Conservation (phyloP, 2,329 filamentous ascomycete species). For the Stemphylium lycopersici region DNA sequence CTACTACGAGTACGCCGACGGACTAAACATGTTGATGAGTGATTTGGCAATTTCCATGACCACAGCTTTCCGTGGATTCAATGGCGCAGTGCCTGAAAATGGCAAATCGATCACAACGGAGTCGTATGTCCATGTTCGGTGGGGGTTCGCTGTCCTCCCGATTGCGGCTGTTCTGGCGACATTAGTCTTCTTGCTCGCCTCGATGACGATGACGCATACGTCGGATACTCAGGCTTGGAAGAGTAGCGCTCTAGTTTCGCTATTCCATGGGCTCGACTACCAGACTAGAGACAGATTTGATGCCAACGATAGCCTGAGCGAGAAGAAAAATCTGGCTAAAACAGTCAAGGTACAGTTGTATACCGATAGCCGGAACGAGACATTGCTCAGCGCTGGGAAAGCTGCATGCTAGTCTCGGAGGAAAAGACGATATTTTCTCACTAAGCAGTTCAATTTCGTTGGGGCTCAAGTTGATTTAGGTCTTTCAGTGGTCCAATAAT, state of each 20-base stretch:
- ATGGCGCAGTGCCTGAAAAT: conserved; percentile 10
- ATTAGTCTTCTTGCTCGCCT: conserved; percentile 13
- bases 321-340: conserved; percentile 16
- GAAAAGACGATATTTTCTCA: background rate
- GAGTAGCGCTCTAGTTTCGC: conserved; percentile 16
- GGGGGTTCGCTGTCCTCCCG: conserved; percentile 19
- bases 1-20: conserved; percentile 19
- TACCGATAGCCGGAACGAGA: conserved; percentile 9
- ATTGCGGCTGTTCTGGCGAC: conserved; percentile 14
- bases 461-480: background rate
- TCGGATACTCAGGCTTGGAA: conserved; percentile 21
- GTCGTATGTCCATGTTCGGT: conserved; percentile 20
- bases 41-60: conserved; percentile 22
- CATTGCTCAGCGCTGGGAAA: conserved; percentile 10
- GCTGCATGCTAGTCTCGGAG: background rate
- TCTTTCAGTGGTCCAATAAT: background rate
- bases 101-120: conserved; percentile 17
- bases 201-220: conserved; percentile 17
- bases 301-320: conserved; percentile 5
- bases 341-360: conserved; percentile 13
- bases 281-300: conserved; percentile 17
- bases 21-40: conserved; percentile 22
- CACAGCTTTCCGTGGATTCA: conserved; percentile 21
- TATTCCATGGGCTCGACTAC: conserved; percentile 18
- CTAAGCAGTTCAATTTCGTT: too few relatives aligned